Conservation (phyloP, 1,284 basidiomycete species). For the Limonomyces culmigenus region DNA sequence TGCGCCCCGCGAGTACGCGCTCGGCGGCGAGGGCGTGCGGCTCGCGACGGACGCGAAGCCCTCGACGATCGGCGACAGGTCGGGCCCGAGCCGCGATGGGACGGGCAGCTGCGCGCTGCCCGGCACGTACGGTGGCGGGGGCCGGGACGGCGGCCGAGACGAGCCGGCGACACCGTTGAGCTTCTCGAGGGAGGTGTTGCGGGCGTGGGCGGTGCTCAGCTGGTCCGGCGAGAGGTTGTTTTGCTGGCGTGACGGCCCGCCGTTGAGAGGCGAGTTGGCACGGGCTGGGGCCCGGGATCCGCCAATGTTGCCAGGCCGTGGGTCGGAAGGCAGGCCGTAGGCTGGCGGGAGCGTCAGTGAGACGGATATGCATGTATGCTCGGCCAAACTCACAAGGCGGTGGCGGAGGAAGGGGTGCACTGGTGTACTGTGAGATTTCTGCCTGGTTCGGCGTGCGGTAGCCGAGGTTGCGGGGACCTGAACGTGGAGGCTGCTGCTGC, state of each 20-base stretch:
- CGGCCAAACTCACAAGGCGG: constrained; percentile 35
- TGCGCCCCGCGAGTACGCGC: constrained; percentile 32
- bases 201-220: constrained; percentile 21
- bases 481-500: too few species aligned
- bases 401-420: constrained; percentile 5
- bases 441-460: not conserved
- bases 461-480: not conserved
- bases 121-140: not conserved
- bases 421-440: constrained; percentile 1
- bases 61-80: constrained; percentile 57
- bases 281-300: constrained; percentile 23
- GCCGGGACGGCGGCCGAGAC: not conserved
- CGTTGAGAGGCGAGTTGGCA: constrained; percentile 17
- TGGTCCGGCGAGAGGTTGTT: constrained; percentile 26
- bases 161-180: not conserved
- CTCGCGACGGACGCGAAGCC: constrained; percentile 26
- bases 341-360: constrained; percentile 21
- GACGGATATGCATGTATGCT: constrained; percentile 31
- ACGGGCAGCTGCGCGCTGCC: not conserved
- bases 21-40: constrained; percentile 21
- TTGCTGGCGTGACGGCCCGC: not conserved
- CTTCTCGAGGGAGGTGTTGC: constrained; percentile 24
- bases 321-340: constrained; percentile 42
- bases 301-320: constrained; percentile 31
- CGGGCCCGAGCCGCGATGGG: constrained; percentile 17